Conservation (phyloP, 1,284 basidiomycete genomes). For the Cutaneotrichosporon sp. region DNA sequence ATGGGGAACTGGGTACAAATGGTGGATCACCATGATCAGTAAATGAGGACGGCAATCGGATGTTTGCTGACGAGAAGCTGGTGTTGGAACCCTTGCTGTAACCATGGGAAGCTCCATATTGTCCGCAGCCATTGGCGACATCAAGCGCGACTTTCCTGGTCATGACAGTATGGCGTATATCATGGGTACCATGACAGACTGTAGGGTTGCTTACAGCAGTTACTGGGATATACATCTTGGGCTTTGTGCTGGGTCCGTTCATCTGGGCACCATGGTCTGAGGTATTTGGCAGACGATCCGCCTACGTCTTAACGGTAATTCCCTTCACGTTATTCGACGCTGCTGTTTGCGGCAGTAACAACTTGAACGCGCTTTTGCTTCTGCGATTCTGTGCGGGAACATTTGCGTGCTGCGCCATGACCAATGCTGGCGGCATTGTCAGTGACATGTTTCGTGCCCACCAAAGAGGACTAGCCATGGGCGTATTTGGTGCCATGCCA, state of each 20-base stretch:
- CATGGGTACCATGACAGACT: constrained; percentile 7
- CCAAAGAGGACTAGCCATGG: constrained; percentile 47
- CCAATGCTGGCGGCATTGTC: constrained; percentile 49
- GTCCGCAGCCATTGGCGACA: constrained; percentile 20
- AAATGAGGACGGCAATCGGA: background rate
- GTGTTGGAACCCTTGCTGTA: constrained; percentile 20
- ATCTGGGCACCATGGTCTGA: constrained; percentile 34
- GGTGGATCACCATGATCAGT: constrained; percentile 23
- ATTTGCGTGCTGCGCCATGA: constrained; percentile 47
- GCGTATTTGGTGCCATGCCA: constrained; percentile 53
- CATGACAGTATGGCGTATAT: constrained; percentile 19
- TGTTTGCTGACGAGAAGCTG: constrained; percentile 1
- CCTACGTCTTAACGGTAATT: constrained; percentile 46
- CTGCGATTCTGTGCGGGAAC: constrained; percentile 50
- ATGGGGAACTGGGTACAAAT: constrained; percentile 28
- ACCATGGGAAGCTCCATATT: constrained; percentile 26
- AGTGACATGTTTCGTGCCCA: constrained; percentile 47
- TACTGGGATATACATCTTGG: constrained; percentile 15
- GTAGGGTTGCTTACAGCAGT: constrained; percentile 6
- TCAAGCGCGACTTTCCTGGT: constrained; percentile 24
- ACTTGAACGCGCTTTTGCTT: constrained; percentile 47
- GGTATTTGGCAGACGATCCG: constrained; percentile 35
- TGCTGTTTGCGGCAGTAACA: constrained; percentile 44
- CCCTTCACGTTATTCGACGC: constrained; percentile 48
- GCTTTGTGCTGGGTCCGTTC: constrained; percentile 17